Conservation (phyloP, 768 basidiomycete genomes). For the Coprinopsis strossmayeri region DNA sequence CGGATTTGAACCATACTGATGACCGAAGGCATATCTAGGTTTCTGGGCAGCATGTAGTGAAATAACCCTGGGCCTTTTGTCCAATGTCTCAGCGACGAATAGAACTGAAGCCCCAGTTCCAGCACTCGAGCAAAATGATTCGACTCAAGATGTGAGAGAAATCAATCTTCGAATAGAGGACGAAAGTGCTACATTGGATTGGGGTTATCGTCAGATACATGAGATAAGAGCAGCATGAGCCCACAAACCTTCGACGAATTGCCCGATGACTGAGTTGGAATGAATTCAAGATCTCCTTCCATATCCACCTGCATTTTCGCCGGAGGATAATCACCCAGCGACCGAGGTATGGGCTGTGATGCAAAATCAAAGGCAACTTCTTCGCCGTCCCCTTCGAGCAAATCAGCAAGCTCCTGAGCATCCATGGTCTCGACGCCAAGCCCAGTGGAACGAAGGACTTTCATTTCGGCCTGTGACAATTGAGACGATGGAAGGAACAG, state of each 20-base stretch:
- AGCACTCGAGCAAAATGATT: too few species aligned
- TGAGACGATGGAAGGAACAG: conserved; percentile 52
- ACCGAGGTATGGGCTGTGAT: conserved; percentile 18
- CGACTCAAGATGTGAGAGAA: background rate
- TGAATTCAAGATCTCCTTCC: conserved; percentile 32
- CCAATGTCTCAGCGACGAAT: too few species aligned
- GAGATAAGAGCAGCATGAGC: background rate
- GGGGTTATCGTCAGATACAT: background rate
- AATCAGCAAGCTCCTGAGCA: conserved; percentile 49
- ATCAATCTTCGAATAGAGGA: conserved; percentile 48
- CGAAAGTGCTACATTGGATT: conserved; percentile 33
- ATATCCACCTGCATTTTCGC: conserved; percentile 14
- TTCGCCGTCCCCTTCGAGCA: conserved; percentile 55
- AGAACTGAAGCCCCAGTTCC: too few species aligned
- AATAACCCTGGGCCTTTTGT: too few species aligned
- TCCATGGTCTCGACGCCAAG: conserved; percentile 65
- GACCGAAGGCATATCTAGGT: too few species aligned
- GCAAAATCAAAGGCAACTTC: conserved; percentile 39
- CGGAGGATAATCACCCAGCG: conserved; percentile 13
- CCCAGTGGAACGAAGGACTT: conserved; percentile 51
- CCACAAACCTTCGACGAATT: conserved; percentile 23
- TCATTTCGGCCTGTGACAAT: conserved; percentile 48
- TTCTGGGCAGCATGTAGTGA: too few species aligned
- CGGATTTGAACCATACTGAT: too few species aligned
- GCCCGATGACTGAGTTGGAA: conserved; percentile 32